Percentiles rank a stretch among this genome's conserved stretches.
These are phyloP conservation scores for Trypanosoma cruzi DNA, from an alignment of 208 protist species.

Conservation along the genomic window DNA sequence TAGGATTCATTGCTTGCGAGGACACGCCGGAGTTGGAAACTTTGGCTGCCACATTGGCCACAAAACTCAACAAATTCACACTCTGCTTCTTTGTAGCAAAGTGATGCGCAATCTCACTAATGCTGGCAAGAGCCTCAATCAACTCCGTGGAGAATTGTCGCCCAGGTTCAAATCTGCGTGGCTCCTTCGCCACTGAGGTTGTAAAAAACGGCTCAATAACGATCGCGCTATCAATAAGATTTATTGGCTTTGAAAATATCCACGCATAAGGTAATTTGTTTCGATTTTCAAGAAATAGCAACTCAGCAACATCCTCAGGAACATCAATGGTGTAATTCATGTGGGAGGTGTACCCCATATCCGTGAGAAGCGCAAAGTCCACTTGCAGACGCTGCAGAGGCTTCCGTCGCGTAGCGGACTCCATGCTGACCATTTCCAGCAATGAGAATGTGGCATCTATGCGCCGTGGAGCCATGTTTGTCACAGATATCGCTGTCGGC, in stretches of 20 bases:
- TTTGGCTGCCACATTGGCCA: slow-evolving; percentile 40
- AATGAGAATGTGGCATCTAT: slow-evolving; percentile 28
- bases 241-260: slow-evolving; percentile 27
- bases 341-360: slow-evolving; percentile 13
- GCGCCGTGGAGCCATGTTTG: slow-evolving; percentile 4
- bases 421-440: slow-evolving; percentile 15
- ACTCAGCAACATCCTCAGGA: slow-evolving; percentile 22
- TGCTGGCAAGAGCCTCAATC: slow-evolving; percentile 35
- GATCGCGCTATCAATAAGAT: slow-evolving; percentile 28
- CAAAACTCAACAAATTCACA: slow-evolving; percentile 33
- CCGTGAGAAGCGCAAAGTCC: slow-evolving; percentile 25
- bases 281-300: slow-evolving; percentile 18
- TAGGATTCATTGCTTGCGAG: slow-evolving; percentile 25
- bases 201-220: slow-evolving; percentile 24
- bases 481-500: slow-evolving; percentile 8
- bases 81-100: slow-evolving; percentile 27
- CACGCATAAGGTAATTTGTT: slow-evolving; percentile 4
- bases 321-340: slow-evolving; percentile 17
- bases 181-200: slow-evolving; percentile 5
- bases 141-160: slow-evolving; percentile 16
- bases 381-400: slow-evolving; percentile 5
- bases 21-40: slow-evolving; percentile 13
- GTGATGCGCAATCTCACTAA: slow-evolving; percentile 33
- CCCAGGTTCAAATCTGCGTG: slow-evolving; percentile 1
- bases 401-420: slow-evolving; percentile 9